A percentile compares a stretch with the other conserved stretches of the same genome.
Evolutionary conservation across 257 asterid species (phyloP).

Genomic region (Verbascum thapsus): DNA sequence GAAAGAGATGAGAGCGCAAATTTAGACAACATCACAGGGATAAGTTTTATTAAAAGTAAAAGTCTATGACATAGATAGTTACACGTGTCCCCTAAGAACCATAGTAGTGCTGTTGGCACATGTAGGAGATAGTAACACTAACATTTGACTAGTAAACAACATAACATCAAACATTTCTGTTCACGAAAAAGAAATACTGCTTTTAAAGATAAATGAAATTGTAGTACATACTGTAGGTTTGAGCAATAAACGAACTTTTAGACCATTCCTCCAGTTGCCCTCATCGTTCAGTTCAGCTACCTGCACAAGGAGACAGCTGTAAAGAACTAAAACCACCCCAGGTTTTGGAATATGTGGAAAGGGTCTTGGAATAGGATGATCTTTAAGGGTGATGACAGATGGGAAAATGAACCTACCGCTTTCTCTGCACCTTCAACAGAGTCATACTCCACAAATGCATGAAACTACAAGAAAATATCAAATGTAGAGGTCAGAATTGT

Average conservation of each 20-base stretch:
- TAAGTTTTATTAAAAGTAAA: slow-evolving; percentile 1
- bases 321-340: slow-evolving; percentile 14
- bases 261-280: slow-evolving; percentile 86
- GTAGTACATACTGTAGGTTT: slow-evolving; percentile 52
- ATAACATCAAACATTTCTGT: slow-evolving; percentile 16
- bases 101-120: neutral
- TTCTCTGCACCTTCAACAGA: slow-evolving; percentile 76
- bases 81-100: neutral
- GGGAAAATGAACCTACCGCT: slow-evolving; percentile 57
- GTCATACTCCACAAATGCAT: slow-evolving; percentile 90
- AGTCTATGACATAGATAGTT: slow-evolving; percentile 3
- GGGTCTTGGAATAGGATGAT: neutral
- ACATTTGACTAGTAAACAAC: neutral
- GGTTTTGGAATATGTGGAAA: neutral
- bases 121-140: neutral
- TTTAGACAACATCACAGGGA: slow-evolving; percentile 6
- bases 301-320: slow-evolving; percentile 38
- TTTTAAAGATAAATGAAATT: slow-evolving; percentile 4
- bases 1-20: neutral
- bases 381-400: neutral
- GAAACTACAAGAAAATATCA: slow-evolving; percentile 58
- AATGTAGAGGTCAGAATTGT: slow-evolving; percentile 25
- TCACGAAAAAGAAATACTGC: slow-evolving; percentile 17
- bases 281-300: slow-evolving; percentile 70
- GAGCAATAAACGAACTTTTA: slow-evolving; percentile 73